Percentiles rank a stretch among this genome's conserved stretches.
Conservation (phyloP, 805 yeast genomes). For the Komagataella pseudopastoris region DNA sequence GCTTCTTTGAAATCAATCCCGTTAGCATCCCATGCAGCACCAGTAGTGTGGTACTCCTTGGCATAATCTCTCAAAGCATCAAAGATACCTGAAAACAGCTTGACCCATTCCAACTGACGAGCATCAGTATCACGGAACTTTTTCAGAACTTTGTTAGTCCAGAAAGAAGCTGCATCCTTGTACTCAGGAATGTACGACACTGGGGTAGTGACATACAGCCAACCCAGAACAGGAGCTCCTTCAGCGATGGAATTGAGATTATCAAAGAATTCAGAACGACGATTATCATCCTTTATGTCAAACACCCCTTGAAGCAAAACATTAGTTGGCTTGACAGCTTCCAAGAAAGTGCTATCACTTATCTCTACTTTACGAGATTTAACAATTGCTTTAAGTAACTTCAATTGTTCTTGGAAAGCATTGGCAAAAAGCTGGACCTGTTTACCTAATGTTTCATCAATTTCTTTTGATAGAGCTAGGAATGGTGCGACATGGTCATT, state of each 20-base stretch:
- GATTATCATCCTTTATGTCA: conserved; percentile 60
- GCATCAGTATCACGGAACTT: conserved; percentile 65
- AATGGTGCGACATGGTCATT: conserved; percentile 45
- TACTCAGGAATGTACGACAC: conserved; percentile 66
- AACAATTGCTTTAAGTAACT: conserved; percentile 44
- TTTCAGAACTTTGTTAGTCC: conserved; percentile 84
- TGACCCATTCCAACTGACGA: conserved; percentile 73
- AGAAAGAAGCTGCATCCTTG: conserved; percentile 86
- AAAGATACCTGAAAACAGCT: conserved; percentile 44
- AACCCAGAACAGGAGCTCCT: conserved; percentile 81
- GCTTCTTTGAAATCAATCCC: conserved; percentile 48
- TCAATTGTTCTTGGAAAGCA: conserved; percentile 48
- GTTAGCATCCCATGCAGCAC: conserved; percentile 63
- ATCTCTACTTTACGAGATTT: conserved; percentile 53
- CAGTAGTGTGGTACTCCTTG: conserved; percentile 68
- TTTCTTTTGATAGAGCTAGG: conserved; percentile 32
- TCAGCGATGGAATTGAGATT: conserved; percentile 79
- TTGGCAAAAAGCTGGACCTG: conserved; percentile 32
- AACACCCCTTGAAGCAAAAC: conserved; percentile 41
- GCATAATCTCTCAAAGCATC: conserved; percentile 62
- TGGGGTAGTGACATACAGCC: conserved; percentile 76
- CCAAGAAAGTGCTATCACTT: conserved; percentile 36
- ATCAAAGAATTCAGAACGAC: conserved; percentile 49
- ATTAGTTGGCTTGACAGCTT: conserved; percentile 58
- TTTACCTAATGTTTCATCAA: conserved; percentile 45